Percentiles rank a stretch among this genome's conserved stretches.
Conservation (phyloP, 495 filamentous ascomycete species). For the Hyaloscypha hepaticicola region DNA sequence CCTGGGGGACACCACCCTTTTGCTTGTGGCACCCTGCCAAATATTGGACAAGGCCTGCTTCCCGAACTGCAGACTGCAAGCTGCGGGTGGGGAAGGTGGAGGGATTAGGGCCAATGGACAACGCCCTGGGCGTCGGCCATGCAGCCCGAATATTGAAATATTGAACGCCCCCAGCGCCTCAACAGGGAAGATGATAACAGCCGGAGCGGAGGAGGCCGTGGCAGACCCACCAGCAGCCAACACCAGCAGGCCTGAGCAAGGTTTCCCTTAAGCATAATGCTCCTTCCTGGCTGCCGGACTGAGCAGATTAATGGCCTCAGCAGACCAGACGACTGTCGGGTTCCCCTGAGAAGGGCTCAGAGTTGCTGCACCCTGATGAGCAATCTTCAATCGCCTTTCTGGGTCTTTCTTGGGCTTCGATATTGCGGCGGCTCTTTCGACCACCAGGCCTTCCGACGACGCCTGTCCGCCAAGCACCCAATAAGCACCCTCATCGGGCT, state of each 20-base stretch:
- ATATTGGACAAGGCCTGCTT: constrained; percentile 15
- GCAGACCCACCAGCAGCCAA: neutral
- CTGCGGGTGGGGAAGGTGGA: too few species aligned
- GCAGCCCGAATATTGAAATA: constrained; percentile 25
- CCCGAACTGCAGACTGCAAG: too few species aligned
- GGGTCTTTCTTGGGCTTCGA: neutral
- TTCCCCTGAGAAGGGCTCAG: neutral
- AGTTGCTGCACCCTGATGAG: neutral
- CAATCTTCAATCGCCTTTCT: neutral
- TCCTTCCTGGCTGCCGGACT: neutral
- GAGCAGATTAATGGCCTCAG: neutral
- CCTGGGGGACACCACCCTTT: constrained; percentile 11
- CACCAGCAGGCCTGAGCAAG: too few species aligned
- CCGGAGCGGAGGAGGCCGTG: neutral
- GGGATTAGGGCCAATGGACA: neutral
- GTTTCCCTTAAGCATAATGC: neutral
- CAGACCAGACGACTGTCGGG: neutral
- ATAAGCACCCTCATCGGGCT: too few species aligned
- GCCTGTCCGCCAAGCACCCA: neutral
- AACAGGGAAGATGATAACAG: constrained; percentile 7
- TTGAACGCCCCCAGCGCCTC: constrained; percentile 18
- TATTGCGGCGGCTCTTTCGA: neutral
- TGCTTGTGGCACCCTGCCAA: constrained; percentile 7
- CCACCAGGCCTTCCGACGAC: neutral
- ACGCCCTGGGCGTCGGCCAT: constrained; percentile 6